Evolutionary conservation across 352 stramenopile genomes (phyloP).

Genomic region (Globisporangium middletonii): DNA sequence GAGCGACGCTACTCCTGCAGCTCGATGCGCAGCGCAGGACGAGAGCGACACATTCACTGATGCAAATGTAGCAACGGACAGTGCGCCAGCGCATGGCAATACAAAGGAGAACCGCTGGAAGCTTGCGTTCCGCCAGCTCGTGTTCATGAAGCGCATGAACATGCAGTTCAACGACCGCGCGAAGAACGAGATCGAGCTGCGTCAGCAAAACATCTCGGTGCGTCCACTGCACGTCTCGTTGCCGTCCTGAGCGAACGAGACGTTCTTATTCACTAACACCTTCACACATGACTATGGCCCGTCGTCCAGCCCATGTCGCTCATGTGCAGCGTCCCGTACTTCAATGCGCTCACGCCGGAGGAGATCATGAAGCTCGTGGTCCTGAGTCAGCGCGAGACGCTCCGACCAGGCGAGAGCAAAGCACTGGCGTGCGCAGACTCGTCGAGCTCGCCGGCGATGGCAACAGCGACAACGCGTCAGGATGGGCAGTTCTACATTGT

Average conservation of each 20-base stretch:
- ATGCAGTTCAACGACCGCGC: constrained; percentile 69
- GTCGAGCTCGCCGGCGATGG: not conserved
- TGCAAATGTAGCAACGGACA: not conserved
- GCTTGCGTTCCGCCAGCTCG: constrained; percentile 65
- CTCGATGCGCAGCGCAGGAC: not conserved
- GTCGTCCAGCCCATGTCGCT: constrained; percentile 45
- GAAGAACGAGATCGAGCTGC: constrained; percentile 76
- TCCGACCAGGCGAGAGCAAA: constrained; percentile 51
- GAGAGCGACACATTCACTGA: not conserved
- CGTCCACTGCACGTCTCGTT: not conserved
- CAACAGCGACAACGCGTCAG: not conserved
- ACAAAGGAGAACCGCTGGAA: constrained; percentile 65
- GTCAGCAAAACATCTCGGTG: constrained; percentile 74
- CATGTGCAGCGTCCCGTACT: constrained; percentile 73
- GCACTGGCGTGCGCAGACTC: constrained; percentile 16
- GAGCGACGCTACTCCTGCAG: not conserved
- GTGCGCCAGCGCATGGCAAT: not conserved
- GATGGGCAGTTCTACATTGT: constrained; percentile 55
- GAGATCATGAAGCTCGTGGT: constrained; percentile 51
- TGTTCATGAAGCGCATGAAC: constrained; percentile 84
- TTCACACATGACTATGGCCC: too few species aligned
- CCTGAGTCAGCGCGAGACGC: constrained; percentile 29
- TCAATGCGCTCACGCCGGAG: constrained; percentile 50
- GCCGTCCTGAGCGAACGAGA: too few species aligned
- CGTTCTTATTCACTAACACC: too few species aligned